Evolutionary conservation across 495 filamentous ascomycete species (phyloP), one percentile per base, ranked within the genome.

Genomic region (Pyrenopolyporus hunteri): DNA sequence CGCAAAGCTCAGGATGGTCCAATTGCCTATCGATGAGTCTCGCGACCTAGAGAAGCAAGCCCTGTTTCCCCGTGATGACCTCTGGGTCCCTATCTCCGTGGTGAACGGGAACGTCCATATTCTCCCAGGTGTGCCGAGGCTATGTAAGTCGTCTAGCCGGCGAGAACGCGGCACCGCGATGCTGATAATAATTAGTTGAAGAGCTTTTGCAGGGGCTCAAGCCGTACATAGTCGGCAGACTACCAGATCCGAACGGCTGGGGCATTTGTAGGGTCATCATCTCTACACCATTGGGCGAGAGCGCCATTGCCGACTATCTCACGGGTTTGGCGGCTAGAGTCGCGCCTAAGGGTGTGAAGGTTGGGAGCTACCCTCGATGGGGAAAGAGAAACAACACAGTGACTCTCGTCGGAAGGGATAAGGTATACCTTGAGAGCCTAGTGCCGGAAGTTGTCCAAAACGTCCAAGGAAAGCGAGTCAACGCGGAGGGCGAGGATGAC

Each of bases 321-420:
- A 92, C 91, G 2, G 83, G 88, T 60, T 74, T 98, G 52, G 90
- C 92, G 9, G 80, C 70, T 10, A 84, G 81, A 71, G 90, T 90
- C 6, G 84, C 85, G 70, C 73, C 82, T 0, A 82, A 82, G 60
- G 91, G 90, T 0, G 82, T 98, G 48, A 97, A 97, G 76, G 90
- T 98, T n/a, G 94, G 94, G 6, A 95, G 91, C 69, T 98, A 98
- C 75, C 94, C 94, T 17, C 78, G 91, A 42, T 97, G 92, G 94
- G 90, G 87, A 0, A 93, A 89, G 79, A 85, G 85, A 66, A 80
- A 82, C 22, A 98, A 98, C 70, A 93, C 91, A 0, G 90, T 98
- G 23, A 98, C 94, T 19, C 77, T 98, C 20, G 93, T 97, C 13
- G 94, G 94, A 9, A 80, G 79, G 62, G 79, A 85, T 58, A 65